Evolutionary conservation across 1,284 basidiomycete species (phyloP), one percentile per base, ranked within the genome.

Genomic region (Apiotrichum gracile): DNA sequence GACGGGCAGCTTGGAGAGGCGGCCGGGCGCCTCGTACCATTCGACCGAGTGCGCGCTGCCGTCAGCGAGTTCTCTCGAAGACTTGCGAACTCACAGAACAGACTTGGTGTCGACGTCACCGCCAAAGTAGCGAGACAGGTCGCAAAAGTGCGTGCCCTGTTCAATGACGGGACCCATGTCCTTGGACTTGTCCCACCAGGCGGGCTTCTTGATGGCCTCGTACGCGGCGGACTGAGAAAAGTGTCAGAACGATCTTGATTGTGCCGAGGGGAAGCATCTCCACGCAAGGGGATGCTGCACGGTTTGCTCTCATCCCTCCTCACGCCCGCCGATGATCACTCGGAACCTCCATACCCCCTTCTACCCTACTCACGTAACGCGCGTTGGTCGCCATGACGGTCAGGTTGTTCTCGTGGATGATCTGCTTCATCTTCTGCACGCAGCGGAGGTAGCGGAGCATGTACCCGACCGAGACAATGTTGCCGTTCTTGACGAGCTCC

Each of bases 361-460:
- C n/a, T n/a, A n/a, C n/a, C n/a, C 7, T 14, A 47, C 54, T 51
- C 45, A 55, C 54, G 77, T 97, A 97, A 58, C 93, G 87, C 8
- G 92, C 93, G 63, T 93, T 86, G 50, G 93, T 97, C 46, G 88
- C 83, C 93, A 98, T 97, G 54, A 98, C 93, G 21, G 87, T 88
- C 56, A 97, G 81, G 69, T 91, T 83, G 74, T 97, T 96, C 60
- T 94, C 91, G 67, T 91, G 81, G 70, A 97, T 88, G 72, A 97
- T 93, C 59, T 87, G 82, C 78, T 97, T 97, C 91, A 98, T 97
- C 82, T 87, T 88, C 77, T 97, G 94, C n/a, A 96, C 91, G 46
- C 90, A 92, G 73, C 87, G 88, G 65, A 94, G 81, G 78, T 96
- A 96, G 58, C 91, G 85, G 54, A 96, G 79, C 90, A 94, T 94